phyloP scores from a whole-genome alignment of 768 basidiomycete genomes.

The Auriscalpium vulgare region DNA sequence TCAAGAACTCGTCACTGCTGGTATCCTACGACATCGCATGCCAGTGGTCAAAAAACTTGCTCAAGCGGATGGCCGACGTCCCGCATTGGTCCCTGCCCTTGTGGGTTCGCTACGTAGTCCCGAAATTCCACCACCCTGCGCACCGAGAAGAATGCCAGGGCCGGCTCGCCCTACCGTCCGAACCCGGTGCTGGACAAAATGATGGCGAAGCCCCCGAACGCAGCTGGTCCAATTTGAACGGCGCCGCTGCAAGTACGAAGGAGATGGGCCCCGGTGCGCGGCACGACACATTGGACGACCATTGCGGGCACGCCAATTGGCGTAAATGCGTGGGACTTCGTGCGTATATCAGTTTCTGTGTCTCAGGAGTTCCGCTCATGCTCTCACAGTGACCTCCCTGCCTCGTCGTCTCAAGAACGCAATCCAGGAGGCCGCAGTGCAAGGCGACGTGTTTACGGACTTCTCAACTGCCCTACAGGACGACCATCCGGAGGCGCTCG shows the following conservation, averaged over 20 bases:
- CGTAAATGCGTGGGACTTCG: not conserved
- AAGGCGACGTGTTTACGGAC: not conserved
- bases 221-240: not conserved
- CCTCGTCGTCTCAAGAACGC: not conserved
- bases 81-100: not conserved
- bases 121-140: not conserved
- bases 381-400: not conserved
- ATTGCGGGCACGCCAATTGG: not conserved
- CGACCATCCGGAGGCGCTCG: not conserved
- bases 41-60: conserved; percentile 13
- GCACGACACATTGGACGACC: not conserved
- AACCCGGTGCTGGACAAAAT: not conserved
- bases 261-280: not conserved
- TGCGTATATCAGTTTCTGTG: too few relatives aligned
- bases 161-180: not conserved
- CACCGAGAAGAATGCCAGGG: not conserved
- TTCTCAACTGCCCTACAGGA: not conserved
- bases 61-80: not conserved
- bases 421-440: not conserved
- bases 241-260: not conserved
- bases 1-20: not conserved
- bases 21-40: conserved; percentile 19
- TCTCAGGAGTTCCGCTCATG: too few relatives aligned
- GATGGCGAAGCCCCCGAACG: not conserved
- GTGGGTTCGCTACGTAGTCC: not conserved